phyloP scores from a whole-genome alignment of 768 basidiomycete species.

The Collybiopsis confluens region DNA sequence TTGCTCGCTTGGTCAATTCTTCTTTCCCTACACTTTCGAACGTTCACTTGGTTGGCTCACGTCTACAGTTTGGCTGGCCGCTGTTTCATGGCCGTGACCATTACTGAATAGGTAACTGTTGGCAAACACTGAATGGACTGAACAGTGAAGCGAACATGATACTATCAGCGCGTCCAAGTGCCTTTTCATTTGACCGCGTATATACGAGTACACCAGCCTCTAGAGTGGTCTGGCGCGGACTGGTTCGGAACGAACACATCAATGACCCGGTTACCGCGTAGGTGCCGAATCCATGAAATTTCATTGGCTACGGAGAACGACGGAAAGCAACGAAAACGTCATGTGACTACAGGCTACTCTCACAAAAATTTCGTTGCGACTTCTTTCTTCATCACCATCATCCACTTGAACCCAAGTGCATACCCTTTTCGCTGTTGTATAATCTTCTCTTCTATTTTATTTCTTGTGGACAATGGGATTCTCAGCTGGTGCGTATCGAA shows the following conservation, averaged over 20 bases:
- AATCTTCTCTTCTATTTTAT: neutral
- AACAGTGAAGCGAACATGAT: too few relatives aligned
- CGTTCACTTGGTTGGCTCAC: too few relatives aligned
- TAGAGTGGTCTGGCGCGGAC: neutral
- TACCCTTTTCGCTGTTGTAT: constrained; percentile 10
- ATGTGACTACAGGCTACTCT: neutral
- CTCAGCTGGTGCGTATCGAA: constrained; percentile 32
- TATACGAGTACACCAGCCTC: neutral
- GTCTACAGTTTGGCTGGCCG: too few relatives aligned
- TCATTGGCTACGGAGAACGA: constrained; percentile 2
- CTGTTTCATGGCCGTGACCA: too few relatives aligned
- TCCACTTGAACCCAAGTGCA: neutral
- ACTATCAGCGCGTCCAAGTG: too few relatives aligned
- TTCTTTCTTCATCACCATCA: neutral
- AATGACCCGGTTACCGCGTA: neutral
- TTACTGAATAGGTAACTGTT: too few relatives aligned
- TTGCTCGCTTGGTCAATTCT: too few relatives aligned
- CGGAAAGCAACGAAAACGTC: neutral
- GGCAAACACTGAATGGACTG: too few relatives aligned
- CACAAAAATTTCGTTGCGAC: neutral
- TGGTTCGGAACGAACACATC: neutral
- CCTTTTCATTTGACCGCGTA: too few relatives aligned
- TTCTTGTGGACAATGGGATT: constrained; percentile 33
- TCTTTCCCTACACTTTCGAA: too few relatives aligned
- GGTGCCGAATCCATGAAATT: constrained; percentile 2